Conservation (phyloP, 305 asterid species). For the Fraxinus baroniana region DNA sequence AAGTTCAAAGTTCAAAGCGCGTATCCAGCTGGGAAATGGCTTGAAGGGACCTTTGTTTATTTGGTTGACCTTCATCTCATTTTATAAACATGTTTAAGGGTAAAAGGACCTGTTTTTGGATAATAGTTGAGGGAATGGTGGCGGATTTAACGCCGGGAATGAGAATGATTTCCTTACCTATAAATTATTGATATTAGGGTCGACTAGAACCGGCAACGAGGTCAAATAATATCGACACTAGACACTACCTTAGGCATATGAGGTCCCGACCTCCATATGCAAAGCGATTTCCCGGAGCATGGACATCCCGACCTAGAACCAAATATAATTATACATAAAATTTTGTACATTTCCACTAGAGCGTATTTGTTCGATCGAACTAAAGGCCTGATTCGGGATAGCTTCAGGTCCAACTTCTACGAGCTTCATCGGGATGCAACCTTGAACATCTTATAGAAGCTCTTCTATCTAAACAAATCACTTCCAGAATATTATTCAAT, state of each 20-base stretch:
- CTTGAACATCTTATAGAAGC: neutral
- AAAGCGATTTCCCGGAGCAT: neutral
- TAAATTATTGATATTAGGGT: neutral
- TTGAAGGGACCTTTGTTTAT: constrained; percentile 7
- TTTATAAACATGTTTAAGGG: neutral
- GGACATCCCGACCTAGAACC: neutral
- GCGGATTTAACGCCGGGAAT: constrained; percentile 32
- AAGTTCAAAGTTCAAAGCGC: constrained; percentile 41
- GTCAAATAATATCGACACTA: neutral
- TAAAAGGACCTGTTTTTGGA: neutral
- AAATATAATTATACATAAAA: neutral
- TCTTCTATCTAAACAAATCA: neutral
- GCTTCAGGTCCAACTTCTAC: neutral
- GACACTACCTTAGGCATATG: neutral
- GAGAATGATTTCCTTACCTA: constrained; percentile 1
- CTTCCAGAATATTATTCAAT: neutral
- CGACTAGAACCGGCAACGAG: neutral
- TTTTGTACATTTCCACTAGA: neutral
- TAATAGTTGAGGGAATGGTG: constrained; percentile 10
- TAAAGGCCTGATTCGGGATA: neutral
- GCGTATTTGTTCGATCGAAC: neutral
- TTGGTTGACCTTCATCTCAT: constrained; percentile 32
- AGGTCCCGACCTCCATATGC: neutral
- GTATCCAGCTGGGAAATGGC: constrained; percentile 52
- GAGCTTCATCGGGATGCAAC: neutral